Evolutionary conservation across 1,139 yeast species (phyloP), one percentile per base, ranked within the genome.

Genomic region (Arxiozyma slooffiae): DNA sequence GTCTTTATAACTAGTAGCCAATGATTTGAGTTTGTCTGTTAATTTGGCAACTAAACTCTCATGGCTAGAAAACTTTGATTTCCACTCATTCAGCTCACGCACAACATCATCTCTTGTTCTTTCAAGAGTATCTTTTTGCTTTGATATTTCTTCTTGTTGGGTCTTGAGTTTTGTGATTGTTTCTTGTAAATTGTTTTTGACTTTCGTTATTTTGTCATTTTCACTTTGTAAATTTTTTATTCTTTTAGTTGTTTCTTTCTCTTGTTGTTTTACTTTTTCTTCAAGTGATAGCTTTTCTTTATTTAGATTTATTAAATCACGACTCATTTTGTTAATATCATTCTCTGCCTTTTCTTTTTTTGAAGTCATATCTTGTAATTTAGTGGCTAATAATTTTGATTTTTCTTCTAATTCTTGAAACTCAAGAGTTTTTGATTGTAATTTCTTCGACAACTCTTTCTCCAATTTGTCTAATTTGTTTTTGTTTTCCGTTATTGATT

Each of bases 301-400:
- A 0, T 81, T 76, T 42, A 88, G 69, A 42, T 77, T 78, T 64
- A 88, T 79, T 39, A 90, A 71, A 56, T 89, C 97, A 44, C 92
- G 74, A 53, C 84, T 85, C 96, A 90, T 87, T 59, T 88, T 88
- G 63, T 88, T 90, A 51, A 90, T 83, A 6, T 96, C 97, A 54
- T 80, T 82, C 60, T 90, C 97, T 1, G 92, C 86, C 55, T 80
- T 84, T 26, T 75, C 74, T 59, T 84, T 85, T 9, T 78, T 79
- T 37, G 40, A 38, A 8, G 51, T 50, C 7, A 57, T 43, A 1
- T 47, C 53, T 17, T 51, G 50, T 18, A 67, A 48, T n/a, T 61
- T 60, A 14, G 50, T 53, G 5, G 57, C 53, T 17, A 53, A 56
- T 8, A 8, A 43, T 23, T 38, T 52, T 37, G 58, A 47, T 37